Base-by-base conservation (phyloP, 2,329 filamentous ascomycete species). In the Neonectria neomacrospora region DNA sequence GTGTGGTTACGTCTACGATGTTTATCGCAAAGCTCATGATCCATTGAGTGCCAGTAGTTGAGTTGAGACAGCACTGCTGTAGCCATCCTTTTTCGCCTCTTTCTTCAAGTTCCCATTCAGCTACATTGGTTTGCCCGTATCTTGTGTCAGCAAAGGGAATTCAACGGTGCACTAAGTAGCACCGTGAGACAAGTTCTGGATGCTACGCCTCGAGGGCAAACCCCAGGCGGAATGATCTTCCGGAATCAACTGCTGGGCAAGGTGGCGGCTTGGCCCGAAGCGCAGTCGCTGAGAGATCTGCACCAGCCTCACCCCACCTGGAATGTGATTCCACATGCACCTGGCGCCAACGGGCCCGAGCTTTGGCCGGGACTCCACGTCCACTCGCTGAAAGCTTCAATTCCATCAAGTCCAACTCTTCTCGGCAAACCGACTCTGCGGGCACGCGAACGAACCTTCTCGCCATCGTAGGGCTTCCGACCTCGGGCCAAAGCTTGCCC, bases 321-420 rank as follows among this genome's bases (percentile, higher is more conserved):
- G 50, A 59, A 54, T 45, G 44, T 39, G 61, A 63, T 60, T 50
- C 61, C 61, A 47, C 55, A 63, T 58, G 48, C 26, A 39, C 20
- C 48, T 41, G 20, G 23, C 18, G 14, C 9, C n/a, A 26, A 14
- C n/a, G 11, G 34, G 59, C 30, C 59, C 59, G 54, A 57, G 59
- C 59, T 56, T 47, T 57, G 47, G 54, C 53, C 59, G 54, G 26
- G 26, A 16, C n/a, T 23, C 41, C 34, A 41, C 28, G 23, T 26
- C 51, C 20, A 42, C 7, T 44, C 28, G 20, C 7, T 45, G 10
- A 8, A 26, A 45, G 50, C 42, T 53, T 54, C 57, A 41, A 30
- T 54, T 20, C 14, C 47, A 39, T 37, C 30, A 20, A 53, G 48
- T 23, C 22, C 56, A 32, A 39, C 22, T 47, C 20, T 50, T 52